Evolutionary conservation across 805 yeast genomes (phyloP).

Genomic region (Geotrichum ghanense): DNA sequence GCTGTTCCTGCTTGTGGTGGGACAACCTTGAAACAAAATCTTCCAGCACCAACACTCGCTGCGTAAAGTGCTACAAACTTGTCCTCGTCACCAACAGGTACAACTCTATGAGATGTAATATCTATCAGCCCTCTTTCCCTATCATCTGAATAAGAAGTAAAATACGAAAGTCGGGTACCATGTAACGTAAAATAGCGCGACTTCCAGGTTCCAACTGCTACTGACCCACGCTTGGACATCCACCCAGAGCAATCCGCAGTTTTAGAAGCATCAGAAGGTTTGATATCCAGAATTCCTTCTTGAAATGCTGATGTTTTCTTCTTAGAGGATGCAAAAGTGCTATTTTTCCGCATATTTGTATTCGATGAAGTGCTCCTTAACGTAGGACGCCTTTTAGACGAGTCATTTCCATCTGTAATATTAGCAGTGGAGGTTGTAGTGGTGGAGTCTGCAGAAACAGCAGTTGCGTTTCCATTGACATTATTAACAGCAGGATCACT

Average conservation of each 20-base stretch:
- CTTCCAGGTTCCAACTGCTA: constrained; percentile 85
- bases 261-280: constrained; percentile 68
- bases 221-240: constrained; percentile 88
- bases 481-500: background rate
- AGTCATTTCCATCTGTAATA: constrained; percentile 9
- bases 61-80: constrained; percentile 75
- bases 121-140: constrained; percentile 90
- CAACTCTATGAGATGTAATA: constrained; percentile 86
- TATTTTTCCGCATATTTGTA: background rate
- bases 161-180: constrained; percentile 88
- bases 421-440: constrained; percentile 8
- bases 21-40: constrained; percentile 41
- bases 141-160: constrained; percentile 62
- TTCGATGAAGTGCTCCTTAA: constrained; percentile 2
- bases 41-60: constrained; percentile 77
- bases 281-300: constrained; percentile 72
- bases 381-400: constrained; percentile 1
- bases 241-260: constrained; percentile 79
- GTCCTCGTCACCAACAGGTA: constrained; percentile 76
- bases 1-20: constrained; percentile 98
- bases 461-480: background rate
- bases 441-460: background rate
- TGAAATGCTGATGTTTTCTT: constrained; percentile 33
- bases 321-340: constrained; percentile 20
- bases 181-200: constrained; percentile 71